phyloP scores from a whole-genome alignment of 345 rosid species.

The Clarkia xantiana region DNA sequence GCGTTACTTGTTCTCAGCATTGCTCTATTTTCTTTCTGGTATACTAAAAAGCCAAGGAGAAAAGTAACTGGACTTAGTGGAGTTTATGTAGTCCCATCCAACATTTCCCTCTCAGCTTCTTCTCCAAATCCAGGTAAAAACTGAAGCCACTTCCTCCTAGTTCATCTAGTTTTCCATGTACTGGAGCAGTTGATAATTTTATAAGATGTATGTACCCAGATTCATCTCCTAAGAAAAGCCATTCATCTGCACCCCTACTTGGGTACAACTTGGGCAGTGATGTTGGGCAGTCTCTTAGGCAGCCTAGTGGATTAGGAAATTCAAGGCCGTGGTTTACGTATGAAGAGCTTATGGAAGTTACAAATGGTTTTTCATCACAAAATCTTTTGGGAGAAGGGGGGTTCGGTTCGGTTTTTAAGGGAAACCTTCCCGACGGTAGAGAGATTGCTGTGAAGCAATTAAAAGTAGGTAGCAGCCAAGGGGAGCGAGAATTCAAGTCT shows the following conservation, averaged over 20 bases:
- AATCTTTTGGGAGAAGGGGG: constrained; percentile 93
- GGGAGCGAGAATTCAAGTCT: constrained; percentile 86
- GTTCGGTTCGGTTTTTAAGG: constrained; percentile 81
- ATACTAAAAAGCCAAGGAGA: constrained; percentile 44
- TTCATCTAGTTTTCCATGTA: neutral
- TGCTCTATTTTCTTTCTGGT: constrained; percentile 41
- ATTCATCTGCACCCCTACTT: constrained; percentile 52
- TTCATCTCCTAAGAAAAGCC: constrained; percentile 29
- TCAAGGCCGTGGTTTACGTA: constrained; percentile 57
- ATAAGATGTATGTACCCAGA: constrained; percentile 24
- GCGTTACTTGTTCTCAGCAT: constrained; percentile 45
- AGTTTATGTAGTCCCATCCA: constrained; percentile 43
- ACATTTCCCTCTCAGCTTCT: constrained; percentile 29
- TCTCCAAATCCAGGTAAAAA: constrained; percentile 51
- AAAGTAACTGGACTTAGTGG: constrained; percentile 29
- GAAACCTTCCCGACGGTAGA: constrained; percentile 67
- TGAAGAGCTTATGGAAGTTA: constrained; percentile 61
- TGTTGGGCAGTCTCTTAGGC: constrained; percentile 28
- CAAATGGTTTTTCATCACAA: constrained; percentile 61
- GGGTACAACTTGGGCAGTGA: constrained; percentile 52
- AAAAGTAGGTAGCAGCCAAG: constrained; percentile 75
- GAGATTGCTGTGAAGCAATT: constrained; percentile 84
- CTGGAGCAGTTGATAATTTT: neutral
- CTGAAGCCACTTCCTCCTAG: too few species aligned
- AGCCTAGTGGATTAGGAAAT: constrained; percentile 57